phyloP scores from a whole-genome alignment of 805 yeast species.

The Starmerella vaccinii region DNA sequence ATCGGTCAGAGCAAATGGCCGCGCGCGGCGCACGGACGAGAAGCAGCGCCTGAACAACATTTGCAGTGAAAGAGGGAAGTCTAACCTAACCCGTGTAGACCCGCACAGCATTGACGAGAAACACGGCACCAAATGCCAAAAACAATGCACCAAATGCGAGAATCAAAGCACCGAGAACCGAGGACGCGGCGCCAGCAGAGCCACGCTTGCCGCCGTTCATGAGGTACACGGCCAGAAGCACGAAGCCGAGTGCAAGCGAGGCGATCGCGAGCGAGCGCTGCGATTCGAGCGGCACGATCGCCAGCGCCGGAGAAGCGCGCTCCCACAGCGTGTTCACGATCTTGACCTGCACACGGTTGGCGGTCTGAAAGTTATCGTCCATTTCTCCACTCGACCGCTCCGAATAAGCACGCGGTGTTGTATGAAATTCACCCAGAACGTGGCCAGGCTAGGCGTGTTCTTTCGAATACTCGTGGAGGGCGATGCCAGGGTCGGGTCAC shows the following conservation, averaged over 20 bases:
- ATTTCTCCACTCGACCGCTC: background rate
- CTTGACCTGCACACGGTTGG: slow-evolving; percentile 1
- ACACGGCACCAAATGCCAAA: slow-evolving; percentile 36
- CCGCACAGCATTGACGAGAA: slow-evolving; percentile 36
- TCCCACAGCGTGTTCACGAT: slow-evolving; percentile 10
- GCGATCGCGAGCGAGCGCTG: slow-evolving; percentile 24
- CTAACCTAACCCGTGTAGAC: slow-evolving; percentile 35
- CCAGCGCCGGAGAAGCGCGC: slow-evolving; percentile 19
- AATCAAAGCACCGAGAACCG: too few relatives aligned
- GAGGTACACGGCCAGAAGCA: slow-evolving; percentile 22
- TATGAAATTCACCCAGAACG: background rate
- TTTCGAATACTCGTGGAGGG: too few relatives aligned
- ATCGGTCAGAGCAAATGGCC: slow-evolving; percentile 11
- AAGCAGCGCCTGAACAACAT: slow-evolving; percentile 3
- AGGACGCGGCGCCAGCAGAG: slow-evolving; percentile 27
- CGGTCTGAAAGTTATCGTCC: background rate
- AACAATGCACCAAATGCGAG: too few relatives aligned
- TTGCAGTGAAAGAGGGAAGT: background rate
- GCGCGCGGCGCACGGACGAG: slow-evolving; percentile 5
- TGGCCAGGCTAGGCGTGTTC: too few relatives aligned
- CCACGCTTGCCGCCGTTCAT: slow-evolving; percentile 20
- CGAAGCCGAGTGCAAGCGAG: slow-evolving; percentile 19
- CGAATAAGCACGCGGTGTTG: background rate
- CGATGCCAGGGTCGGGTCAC: too few relatives aligned
- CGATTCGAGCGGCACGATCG: slow-evolving; percentile 23